Conservation (phyloP, 306 rosid species). For the Quercus dentata region DNA sequence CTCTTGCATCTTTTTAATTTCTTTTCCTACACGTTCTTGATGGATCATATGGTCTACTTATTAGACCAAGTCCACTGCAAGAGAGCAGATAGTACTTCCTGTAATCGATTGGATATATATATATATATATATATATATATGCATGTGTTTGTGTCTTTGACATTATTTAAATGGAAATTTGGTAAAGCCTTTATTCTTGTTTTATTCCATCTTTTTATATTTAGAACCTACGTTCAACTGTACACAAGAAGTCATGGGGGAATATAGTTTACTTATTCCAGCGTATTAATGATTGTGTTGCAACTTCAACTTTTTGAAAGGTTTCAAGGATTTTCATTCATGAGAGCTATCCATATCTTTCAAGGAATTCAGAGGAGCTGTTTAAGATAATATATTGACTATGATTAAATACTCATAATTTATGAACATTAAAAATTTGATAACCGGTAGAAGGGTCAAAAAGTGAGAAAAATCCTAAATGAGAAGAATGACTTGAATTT, state of each 20-base stretch:
- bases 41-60: background rate
- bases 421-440: background rate
- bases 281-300: background rate
- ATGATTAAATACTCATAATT: background rate
- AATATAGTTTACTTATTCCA: background rate
- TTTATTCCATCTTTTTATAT: background rate
- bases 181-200: background rate
- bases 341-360: slow-evolving; percentile 6
- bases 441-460: background rate
- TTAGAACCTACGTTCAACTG: background rate
- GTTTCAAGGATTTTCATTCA: background rate
- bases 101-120: too few relatives aligned
- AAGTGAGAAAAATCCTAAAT: background rate
- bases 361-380: background rate
- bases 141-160: background rate
- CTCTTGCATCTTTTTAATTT: background rate
- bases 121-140: too few relatives aligned
- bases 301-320: background rate
- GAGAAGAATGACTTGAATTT: background rate
- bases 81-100: background rate
- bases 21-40: too few relatives aligned
- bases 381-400: background rate
- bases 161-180: background rate
- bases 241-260: background rate
- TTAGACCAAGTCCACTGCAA: background rate